These are phyloP conservation scores for Ophiognomonia clavigignenti-juglandacearum DNA, from an alignment of 2,329 filamentous ascomycete species.

Conservation along the genomic window DNA sequence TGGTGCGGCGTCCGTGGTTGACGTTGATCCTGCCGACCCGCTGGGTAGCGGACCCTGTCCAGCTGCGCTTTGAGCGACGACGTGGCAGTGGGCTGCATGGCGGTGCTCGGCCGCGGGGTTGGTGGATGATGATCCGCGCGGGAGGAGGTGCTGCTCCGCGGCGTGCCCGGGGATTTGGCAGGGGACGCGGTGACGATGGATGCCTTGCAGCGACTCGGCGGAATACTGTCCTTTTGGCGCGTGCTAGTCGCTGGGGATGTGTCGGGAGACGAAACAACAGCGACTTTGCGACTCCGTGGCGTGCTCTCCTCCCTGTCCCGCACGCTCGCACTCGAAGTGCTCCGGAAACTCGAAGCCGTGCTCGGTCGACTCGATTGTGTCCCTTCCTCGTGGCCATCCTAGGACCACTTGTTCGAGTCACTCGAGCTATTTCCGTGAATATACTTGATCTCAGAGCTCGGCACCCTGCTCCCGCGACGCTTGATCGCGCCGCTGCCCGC, in stretches of 20 bases:
- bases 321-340: neutral
- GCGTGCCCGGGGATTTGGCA: too few relatives aligned
- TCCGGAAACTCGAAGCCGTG: neutral
- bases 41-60: neutral
- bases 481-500: constrained; percentile 13
- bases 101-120: neutral
- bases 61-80: constrained; percentile 13
- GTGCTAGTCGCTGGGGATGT: neutral
- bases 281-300: too few relatives aligned
- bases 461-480: constrained; percentile 13
- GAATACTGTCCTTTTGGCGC: neutral
- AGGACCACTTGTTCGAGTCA: constrained; percentile 15
- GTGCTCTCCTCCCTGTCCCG: neutral
- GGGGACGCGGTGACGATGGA: too few relatives aligned
- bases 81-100: neutral
- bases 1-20: too few relatives aligned
- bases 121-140: too few relatives aligned
- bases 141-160: too few relatives aligned
- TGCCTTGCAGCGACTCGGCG: too few relatives aligned
- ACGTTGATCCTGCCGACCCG: neutral
- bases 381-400: constrained; percentile 6
- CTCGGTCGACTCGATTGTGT: neutral
- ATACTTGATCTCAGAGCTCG: constrained; percentile 13
- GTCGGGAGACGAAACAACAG: neutral
- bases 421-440: constrained; percentile 8